Percentiles rank a stretch among this genome's conserved stretches.
Conservation (phyloP, 2,329 filamentous ascomycete species). For the Leptographium flavum region DNA sequence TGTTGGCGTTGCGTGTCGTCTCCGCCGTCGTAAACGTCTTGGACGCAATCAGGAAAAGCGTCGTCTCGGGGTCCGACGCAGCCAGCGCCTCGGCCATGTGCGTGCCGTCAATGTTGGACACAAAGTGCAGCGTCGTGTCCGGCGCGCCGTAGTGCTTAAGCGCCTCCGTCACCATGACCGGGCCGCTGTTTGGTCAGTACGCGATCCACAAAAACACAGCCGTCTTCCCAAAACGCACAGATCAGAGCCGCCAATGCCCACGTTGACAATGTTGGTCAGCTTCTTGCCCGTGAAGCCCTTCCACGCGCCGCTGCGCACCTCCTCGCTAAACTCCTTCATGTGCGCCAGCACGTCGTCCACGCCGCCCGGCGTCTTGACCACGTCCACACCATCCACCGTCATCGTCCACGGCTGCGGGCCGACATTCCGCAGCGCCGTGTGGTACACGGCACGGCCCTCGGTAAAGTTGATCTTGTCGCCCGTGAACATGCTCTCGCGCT, state of each 20-base stretch:
- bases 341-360: conserved; percentile 86
- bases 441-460: conserved; percentile 89
- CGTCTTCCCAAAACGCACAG: conserved; percentile 55
- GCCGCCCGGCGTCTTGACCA: conserved; percentile 76
- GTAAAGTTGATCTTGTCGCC: conserved; percentile 99
- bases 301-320: conserved; percentile 89
- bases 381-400: conserved; percentile 81
- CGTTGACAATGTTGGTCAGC: conserved; percentile 90
- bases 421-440: conserved; percentile 85
- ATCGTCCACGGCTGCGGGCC: conserved; percentile 53
- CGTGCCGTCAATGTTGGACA: conserved; percentile 98
- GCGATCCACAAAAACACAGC: neutral
- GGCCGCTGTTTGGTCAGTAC: conserved; percentile 46
- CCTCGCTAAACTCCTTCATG: conserved; percentile 97
- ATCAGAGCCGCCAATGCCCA: conserved; percentile 96
- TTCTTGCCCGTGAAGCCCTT: conserved; percentile 96
- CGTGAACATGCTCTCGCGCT: conserved; percentile 93
- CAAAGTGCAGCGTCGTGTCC: conserved; percentile 85
- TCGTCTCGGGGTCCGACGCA: conserved; percentile 85
- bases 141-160: conserved; percentile 86
- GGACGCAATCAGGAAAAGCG: conserved; percentile 95
- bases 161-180: conserved; percentile 97
- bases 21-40: conserved; percentile 99
- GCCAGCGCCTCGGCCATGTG: conserved; percentile 90
- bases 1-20: conserved; percentile 93